Conservation (phyloP, 768 basidiomycete species). For the Lactarius deliciosus region DNA sequence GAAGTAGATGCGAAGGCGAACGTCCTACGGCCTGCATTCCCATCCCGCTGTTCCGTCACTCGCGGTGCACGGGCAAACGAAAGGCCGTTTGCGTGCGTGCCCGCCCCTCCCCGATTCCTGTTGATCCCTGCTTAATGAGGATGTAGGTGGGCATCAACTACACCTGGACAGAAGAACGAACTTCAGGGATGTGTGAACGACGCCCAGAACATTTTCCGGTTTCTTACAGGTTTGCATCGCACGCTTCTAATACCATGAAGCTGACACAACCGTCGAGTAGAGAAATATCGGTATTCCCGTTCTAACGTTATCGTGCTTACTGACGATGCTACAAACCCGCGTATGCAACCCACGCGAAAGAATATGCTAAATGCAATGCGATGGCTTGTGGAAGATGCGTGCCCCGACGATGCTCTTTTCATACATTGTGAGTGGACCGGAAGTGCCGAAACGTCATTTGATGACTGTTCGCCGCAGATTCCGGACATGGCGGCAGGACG, state of each 20-base stretch:
- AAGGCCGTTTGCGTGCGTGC: slow-evolving; percentile 81
- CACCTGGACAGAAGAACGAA: slow-evolving; percentile 58
- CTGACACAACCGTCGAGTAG: slow-evolving; percentile 8
- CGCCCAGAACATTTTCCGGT: slow-evolving; percentile 74
- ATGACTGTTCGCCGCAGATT: slow-evolving; percentile 48
- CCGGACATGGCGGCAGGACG: slow-evolving; percentile 92
- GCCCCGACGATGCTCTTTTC: slow-evolving; percentile 82
- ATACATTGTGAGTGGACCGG: slow-evolving; percentile 68
- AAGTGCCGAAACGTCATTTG: neutral
- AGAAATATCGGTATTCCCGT: slow-evolving; percentile 30
- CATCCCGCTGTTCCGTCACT: slow-evolving; percentile 65
- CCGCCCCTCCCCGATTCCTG: neutral
- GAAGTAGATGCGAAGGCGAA: slow-evolving; percentile 11
- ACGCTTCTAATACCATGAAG: slow-evolving; percentile 8
- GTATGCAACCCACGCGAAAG: slow-evolving; percentile 66
- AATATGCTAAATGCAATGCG: slow-evolving; percentile 89
- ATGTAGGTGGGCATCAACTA: slow-evolving; percentile 89
- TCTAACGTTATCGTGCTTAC: slow-evolving; percentile 87
- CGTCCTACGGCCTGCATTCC: neutral
- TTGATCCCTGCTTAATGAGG: neutral
- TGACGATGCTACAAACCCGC: slow-evolving; percentile 65
- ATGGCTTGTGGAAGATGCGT: slow-evolving; percentile 85
- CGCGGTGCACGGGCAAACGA: slow-evolving; percentile 82
- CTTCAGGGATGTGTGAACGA: slow-evolving; percentile 92
- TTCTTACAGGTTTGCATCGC: slow-evolving; percentile 60